A percentile compares a stretch with the other conserved stretches of the same genome.
Conservation (phyloP, 352 stramenopile genomes). For the Thraustochytrium striatum region DNA sequence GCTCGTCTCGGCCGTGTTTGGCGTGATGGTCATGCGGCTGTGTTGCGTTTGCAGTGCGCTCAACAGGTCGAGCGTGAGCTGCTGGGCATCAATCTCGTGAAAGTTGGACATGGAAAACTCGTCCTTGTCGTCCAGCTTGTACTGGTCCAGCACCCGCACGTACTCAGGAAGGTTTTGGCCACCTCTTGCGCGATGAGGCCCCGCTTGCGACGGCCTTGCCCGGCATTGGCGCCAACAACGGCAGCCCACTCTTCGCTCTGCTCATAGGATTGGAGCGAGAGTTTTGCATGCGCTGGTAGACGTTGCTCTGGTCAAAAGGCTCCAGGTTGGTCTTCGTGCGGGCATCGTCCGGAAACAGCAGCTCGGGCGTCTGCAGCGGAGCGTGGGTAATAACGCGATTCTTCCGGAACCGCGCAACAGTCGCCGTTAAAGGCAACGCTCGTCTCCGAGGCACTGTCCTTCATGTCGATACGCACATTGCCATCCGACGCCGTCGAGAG, state of each 20-base stretch:
- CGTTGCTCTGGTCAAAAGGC: neutral
- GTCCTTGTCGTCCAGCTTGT: neutral
- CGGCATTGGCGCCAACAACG: neutral
- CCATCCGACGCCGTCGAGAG: too few relatives aligned
- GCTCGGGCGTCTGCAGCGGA: neutral
- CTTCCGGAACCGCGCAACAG: neutral
- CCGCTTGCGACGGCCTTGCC: neutral
- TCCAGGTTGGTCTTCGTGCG: neutral
- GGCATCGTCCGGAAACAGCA: neutral
- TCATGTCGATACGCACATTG: too few relatives aligned
- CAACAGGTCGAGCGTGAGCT: neutral
- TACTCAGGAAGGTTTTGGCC: neutral
- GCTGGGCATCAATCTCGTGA: neutral
- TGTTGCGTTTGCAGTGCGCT: neutral
- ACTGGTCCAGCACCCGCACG: neutral
- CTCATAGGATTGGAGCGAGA: neutral
- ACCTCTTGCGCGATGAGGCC: neutral
- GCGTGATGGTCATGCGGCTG: neutral
- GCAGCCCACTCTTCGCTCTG: neutral
- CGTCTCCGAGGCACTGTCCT: neutral
- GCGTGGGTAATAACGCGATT: neutral
- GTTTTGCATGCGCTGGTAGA: neutral
- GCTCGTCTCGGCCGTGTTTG: neutral
- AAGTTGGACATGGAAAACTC: neutral
- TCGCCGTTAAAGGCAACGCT: neutral